Conservation (phyloP, 495 filamentous ascomycete genomes). For the Podospora pseudopauciseta region DNA sequence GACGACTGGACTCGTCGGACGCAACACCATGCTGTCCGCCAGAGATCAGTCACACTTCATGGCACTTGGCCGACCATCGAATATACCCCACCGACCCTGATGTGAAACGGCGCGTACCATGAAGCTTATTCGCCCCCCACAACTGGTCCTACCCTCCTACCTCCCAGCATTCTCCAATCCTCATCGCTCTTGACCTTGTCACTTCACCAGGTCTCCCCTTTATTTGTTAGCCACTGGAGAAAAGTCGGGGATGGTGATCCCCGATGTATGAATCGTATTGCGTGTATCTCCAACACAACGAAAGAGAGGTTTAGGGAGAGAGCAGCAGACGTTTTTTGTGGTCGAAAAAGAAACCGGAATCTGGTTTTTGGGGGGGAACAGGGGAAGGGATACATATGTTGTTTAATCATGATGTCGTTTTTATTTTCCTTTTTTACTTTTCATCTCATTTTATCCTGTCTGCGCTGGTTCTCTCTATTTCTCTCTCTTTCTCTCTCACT, state of each 20-base stretch:
- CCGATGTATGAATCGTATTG: neutral
- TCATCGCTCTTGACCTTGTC: neutral
- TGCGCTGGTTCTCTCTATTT: slow-evolving; percentile 10
- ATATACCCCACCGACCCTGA: slow-evolving; percentile 8
- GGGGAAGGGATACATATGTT: slow-evolving; percentile 33
- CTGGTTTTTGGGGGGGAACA: slow-evolving; percentile 2
- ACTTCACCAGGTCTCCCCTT: neutral
- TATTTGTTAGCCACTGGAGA: neutral
- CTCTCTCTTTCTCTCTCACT: slow-evolving; percentile 11
- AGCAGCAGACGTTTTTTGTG: neutral
- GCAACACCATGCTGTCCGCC: neutral
- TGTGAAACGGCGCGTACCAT: slow-evolving; percentile 8
- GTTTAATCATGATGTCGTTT: slow-evolving; percentile 41
- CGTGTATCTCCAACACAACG: neutral
- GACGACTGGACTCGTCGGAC: neutral
- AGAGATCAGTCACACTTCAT: neutral
- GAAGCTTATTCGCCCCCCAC: slow-evolving; percentile 8
- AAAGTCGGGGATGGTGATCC: neutral
- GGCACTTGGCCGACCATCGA: neutral
- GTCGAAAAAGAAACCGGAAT: neutral
- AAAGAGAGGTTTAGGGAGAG: neutral
- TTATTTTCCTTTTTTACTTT: slow-evolving; percentile 11
- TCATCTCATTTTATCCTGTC: slow-evolving; percentile 4
- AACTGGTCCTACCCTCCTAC: neutral
- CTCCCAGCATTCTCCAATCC: neutral